Evolutionary conservation across 192 early-diverging fungal genomes (phyloP).

Genomic region (Mortierella claussenii): DNA sequence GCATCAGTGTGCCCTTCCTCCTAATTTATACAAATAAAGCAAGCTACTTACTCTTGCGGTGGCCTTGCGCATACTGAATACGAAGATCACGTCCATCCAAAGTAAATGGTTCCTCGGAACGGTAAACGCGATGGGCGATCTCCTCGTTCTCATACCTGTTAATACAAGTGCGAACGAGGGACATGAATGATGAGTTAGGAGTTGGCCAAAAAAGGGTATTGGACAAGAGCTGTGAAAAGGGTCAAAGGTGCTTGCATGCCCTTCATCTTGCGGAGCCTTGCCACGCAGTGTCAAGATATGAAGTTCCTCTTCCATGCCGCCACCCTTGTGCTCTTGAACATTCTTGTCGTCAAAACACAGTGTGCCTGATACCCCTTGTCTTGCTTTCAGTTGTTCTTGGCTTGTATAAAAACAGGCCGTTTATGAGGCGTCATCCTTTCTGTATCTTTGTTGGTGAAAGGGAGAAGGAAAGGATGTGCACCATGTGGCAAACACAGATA

Average conservation of each 20-base stretch:
- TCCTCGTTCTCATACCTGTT: constrained; percentile 14
- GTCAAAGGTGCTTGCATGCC: background rate
- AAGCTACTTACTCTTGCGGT: constrained; percentile 15
- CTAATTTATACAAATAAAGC: background rate
- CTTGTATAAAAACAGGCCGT: background rate
- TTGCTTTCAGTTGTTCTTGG: too few relatives aligned
- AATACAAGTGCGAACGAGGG: background rate
- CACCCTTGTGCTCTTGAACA: background rate
- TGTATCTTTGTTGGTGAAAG: background rate
- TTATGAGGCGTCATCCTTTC: too few relatives aligned
- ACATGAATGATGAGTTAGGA: background rate
- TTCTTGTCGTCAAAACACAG: background rate
- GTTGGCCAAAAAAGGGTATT: background rate
- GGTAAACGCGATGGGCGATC: constrained; percentile 7
- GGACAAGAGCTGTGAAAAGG: background rate
- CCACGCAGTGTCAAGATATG: too few relatives aligned
- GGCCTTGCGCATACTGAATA: constrained; percentile 10
- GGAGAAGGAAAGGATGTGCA: background rate
- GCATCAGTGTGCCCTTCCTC: too few relatives aligned
- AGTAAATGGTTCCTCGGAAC: background rate
- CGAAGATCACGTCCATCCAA: constrained; percentile 4
- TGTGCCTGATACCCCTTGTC: background rate
- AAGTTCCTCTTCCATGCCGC: too few relatives aligned
- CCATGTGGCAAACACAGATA: background rate
- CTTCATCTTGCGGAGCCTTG: background rate